Conservation (phyloP, 306 rosid genomes). For the Acacia acuminata region DNA sequence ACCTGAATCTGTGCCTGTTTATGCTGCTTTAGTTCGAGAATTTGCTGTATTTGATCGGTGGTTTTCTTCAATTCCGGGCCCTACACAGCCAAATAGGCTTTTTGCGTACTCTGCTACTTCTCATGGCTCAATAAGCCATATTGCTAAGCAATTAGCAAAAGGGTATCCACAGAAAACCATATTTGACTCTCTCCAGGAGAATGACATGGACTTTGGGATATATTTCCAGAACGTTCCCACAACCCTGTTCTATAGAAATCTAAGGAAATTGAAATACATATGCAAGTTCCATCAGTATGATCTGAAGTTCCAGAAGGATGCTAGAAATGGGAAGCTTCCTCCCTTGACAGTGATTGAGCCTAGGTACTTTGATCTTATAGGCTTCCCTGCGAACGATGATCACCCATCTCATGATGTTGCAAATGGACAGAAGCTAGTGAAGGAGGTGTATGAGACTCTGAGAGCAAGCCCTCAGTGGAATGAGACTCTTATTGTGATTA, state of each 20-base stretch:
- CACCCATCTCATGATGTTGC: slow-evolving; percentile 94
- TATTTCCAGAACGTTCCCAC: slow-evolving; percentile 89
- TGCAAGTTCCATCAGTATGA: slow-evolving; percentile 80
- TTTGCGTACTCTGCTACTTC: slow-evolving; percentile 95
- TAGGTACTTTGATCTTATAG: slow-evolving; percentile 74
- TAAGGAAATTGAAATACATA: slow-evolving; percentile 81
- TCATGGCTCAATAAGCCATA: slow-evolving; percentile 93
- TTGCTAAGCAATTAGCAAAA: slow-evolving; percentile 70
- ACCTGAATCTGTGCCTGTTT: slow-evolving; percentile 79
- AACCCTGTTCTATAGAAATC: slow-evolving; percentile 77
- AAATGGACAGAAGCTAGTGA: slow-evolving; percentile 4
- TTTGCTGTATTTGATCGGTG: slow-evolving; percentile 87
- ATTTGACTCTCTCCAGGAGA: slow-evolving; percentile 79
- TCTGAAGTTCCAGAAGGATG: slow-evolving; percentile 76
- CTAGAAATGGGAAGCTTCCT: slow-evolving; percentile 82
- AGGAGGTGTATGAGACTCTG: slow-evolving; percentile 4
- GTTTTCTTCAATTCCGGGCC: slow-evolving; percentile 97
- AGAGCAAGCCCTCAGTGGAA: slow-evolving; percentile 12
- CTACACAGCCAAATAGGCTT: slow-evolving; percentile 96
- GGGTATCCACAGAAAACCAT: slow-evolving; percentile 97
- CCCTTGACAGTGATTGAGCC: slow-evolving; percentile 92
- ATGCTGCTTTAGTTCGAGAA: slow-evolving; percentile 68
- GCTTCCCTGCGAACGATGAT: slow-evolving; percentile 84
- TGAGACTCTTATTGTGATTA: slow-evolving; percentile 77
- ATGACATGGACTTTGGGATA: slow-evolving; percentile 67